Evolutionary conservation across 2,329 filamentous ascomycete genomes (phyloP).

Genomic region (Penicillium capsulatum): DNA sequence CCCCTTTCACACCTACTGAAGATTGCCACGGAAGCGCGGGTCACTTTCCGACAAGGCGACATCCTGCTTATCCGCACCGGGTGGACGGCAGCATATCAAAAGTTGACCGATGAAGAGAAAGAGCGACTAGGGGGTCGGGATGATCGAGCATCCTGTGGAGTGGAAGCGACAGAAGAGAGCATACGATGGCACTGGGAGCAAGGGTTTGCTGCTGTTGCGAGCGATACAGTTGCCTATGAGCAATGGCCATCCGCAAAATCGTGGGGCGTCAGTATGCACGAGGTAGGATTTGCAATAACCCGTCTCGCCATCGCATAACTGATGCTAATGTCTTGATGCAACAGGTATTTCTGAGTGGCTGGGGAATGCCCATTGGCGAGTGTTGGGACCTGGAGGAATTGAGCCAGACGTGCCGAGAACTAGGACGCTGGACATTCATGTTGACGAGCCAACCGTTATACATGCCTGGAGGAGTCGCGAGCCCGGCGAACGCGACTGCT

Average conservation of each 20-base stretch:
- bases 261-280: too few species aligned
- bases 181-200: constrained; percentile 57
- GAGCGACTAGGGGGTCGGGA: constrained; percentile 31
- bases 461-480: background rate
- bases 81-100: constrained; percentile 46
- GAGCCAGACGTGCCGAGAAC: constrained; percentile 35
- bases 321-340: constrained; percentile 26
- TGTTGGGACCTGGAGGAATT: constrained; percentile 45
- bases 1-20: constrained; percentile 42
- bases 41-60: constrained; percentile 48
- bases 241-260: constrained; percentile 39
- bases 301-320: too few species aligned
- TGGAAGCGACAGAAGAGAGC: constrained; percentile 48
- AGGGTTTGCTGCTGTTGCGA: constrained; percentile 54
- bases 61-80: constrained; percentile 56
- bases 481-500: background rate
- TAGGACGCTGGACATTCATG: constrained; percentile 46
- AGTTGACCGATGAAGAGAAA: constrained; percentile 29
- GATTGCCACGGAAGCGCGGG: constrained; percentile 44
- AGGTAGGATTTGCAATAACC: too few species aligned
- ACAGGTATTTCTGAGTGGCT: constrained; percentile 42
- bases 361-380: constrained; percentile 48
- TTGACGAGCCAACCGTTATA: constrained; percentile 42
- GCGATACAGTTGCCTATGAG: constrained; percentile 55
- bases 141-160: constrained; percentile 36